Evolutionary conservation across 106 monocot species (phyloP).

Genomic region (Dendrobium catenatum): DNA sequence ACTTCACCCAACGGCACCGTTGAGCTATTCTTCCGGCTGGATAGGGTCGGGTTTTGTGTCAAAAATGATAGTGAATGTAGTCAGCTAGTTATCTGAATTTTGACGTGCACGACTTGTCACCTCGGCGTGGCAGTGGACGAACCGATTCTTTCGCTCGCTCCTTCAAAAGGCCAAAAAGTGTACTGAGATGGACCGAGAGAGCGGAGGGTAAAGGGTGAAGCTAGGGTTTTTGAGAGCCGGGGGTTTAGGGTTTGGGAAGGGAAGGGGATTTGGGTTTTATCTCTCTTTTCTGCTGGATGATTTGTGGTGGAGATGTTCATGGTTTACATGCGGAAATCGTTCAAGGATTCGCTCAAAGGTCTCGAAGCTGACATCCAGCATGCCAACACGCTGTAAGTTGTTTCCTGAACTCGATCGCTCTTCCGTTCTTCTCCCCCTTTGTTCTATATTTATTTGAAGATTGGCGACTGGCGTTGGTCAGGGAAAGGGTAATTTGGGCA

Average conservation of each 20-base stretch:
- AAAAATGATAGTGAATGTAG: too few relatives aligned
- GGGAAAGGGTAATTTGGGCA: neutral
- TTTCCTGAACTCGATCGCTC: neutral
- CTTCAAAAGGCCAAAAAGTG: neutral
- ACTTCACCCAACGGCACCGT: neutral
- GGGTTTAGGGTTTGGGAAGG: neutral
- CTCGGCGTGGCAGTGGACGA: neutral
- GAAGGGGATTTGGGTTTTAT: constrained; percentile 8
- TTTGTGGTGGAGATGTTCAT: constrained; percentile 36
- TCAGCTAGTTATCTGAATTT: neutral
- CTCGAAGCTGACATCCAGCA: constrained; percentile 99
- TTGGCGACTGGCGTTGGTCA: neutral
- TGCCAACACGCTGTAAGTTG: constrained; percentile 86
- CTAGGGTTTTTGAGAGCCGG: constrained; percentile 3
- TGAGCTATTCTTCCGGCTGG: neutral
- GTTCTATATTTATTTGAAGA: neutral
- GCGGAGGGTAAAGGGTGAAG: neutral
- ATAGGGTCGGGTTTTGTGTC: neutral
- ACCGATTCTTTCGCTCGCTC: neutral
- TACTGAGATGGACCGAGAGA: neutral
- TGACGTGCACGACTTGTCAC: neutral
- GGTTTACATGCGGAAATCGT: constrained; percentile 80
- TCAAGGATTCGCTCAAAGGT: constrained; percentile 95
- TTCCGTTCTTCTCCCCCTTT: neutral
- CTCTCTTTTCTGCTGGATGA: neutral